Base-by-base conservation (phyloP, 371 early-diverging fungal genomes). In the Haplosporangium sp. region DNA sequence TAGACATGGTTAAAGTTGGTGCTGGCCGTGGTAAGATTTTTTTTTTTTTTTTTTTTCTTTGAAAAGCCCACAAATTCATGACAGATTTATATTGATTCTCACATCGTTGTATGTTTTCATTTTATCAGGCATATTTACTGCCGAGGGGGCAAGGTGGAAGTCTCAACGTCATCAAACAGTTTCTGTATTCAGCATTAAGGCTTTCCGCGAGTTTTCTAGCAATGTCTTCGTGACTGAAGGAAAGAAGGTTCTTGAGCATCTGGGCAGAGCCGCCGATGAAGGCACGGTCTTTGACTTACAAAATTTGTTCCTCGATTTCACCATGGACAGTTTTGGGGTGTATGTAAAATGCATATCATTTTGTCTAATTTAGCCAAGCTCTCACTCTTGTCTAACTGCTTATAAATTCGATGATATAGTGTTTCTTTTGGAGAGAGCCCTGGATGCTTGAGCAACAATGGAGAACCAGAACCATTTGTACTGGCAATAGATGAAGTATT, bases 141-240 rank as follows among this genome's bases (percentile, higher is more conserved):
- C 86, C 0, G 92, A 92, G 63, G 93, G 93, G 15, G 86, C 87
- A 20, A 53, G 83, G 0, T 91, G 93, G 92, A 85, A 78, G 52
- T 85, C 71, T 42, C 90, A 90, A 57, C 83, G 93, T 40, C 92
- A 92, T 72, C 76, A 87, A 3, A 88, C 91, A 9, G 77, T 86
- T 58, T 82, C 84, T 56, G 88, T 92, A 37, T 93, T 93, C 73
- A 90, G 85, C 65, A 89, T 90, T 60, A 87, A 85, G 64, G 91
- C 91, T 66, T 92, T 89, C 62, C 85, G 90, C 67, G 91, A 91
- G 42, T 84, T 82, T 53, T 83, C 86, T 37, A 85, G 84, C 75
- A 63, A 67, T 65, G 85, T 87, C 0, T 88, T 87, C 67, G 67
- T 86, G 0, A 61, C 81, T 7, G 84, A 85, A 65, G 74, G 85